phyloP scores from a whole-genome alignment of 495 filamentous ascomycete genomes.

The Terfezia boudieri region DNA sequence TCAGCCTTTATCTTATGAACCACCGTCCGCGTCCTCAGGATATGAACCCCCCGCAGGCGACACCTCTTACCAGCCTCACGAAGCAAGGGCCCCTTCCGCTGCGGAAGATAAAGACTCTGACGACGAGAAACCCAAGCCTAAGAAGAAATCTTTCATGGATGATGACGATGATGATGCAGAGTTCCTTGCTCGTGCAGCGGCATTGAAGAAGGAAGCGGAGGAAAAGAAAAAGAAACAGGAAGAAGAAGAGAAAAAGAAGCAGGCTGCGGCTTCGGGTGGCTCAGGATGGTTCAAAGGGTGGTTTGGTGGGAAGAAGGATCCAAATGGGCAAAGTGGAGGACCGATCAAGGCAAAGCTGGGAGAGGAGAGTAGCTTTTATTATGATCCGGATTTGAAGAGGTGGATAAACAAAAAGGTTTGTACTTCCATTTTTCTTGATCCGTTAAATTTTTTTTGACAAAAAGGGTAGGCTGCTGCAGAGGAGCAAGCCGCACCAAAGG shows the following conservation, averaged over 20 bases:
- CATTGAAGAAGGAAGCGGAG: conserved; percentile 28
- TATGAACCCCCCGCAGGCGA: conserved; percentile 20
- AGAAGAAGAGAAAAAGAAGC: conserved; percentile 25
- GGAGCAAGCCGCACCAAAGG: conserved; percentile 31
- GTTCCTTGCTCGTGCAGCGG: conserved; percentile 12
- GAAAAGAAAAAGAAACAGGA: conserved; percentile 41
- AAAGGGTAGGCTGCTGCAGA: conserved; percentile 4
- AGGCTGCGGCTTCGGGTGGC: conserved; percentile 20
- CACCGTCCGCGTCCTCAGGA: background rate
- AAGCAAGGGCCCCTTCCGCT: conserved; percentile 22
- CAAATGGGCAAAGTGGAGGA: conserved; percentile 29
- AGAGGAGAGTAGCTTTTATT: conserved; percentile 80
- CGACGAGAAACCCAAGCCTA: conserved; percentile 32
- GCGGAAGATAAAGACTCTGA: conserved; percentile 23
- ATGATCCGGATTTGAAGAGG: conserved; percentile 79
- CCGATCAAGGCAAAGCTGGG: conserved; percentile 89
- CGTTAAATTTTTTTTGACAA: background rate
- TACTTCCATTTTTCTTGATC: background rate
- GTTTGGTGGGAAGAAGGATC: conserved; percentile 24
- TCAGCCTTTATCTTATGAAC: conserved; percentile 29
- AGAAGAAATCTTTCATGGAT: conserved; percentile 61
- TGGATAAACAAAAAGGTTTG: conserved; percentile 94
- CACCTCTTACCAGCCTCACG: conserved; percentile 20
- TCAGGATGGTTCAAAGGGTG: background rate
- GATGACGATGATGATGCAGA: conserved; percentile 38